Evolutionary conservation across 2,329 filamentous ascomycete species (phyloP).

Genomic region (Penicillium sp.): DNA sequence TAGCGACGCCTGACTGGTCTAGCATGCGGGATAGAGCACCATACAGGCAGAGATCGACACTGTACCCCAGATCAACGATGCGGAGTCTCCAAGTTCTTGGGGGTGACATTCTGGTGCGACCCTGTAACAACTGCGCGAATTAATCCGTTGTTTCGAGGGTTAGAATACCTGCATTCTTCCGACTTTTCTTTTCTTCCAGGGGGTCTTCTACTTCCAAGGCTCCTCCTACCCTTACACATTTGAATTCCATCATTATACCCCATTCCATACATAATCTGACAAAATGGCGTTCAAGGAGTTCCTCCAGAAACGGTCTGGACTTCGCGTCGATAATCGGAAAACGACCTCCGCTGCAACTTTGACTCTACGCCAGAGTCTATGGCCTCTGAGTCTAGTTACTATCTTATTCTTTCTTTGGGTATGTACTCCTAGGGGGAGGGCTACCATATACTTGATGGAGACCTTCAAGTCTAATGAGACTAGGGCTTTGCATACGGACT

Average conservation of each 20-base stretch:
- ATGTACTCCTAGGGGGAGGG: background rate
- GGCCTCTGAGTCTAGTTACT: conserved; percentile 48
- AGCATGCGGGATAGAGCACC: background rate
- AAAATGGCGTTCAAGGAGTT: conserved; percentile 32
- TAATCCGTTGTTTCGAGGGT: background rate
- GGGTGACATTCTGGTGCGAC: conserved; percentile 11
- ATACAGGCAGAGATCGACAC: background rate
- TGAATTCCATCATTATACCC: background rate
- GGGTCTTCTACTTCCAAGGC: too few relatives aligned
- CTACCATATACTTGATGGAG: too few relatives aligned
- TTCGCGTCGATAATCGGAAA: conserved; percentile 35
- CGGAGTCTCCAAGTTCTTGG: background rate
- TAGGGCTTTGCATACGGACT: conserved; percentile 53
- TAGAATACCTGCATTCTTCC: background rate
- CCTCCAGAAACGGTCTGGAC: conserved; percentile 32
- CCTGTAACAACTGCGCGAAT: background rate
- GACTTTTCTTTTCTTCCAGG: background rate
- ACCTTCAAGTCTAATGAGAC: background rate
- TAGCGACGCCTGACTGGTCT: background rate
- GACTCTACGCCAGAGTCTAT: conserved; percentile 46
- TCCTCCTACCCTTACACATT: background rate
- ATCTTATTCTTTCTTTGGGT: conserved; percentile 57
- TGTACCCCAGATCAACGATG: background rate
- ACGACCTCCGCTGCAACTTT: conserved; percentile 45
- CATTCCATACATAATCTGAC: background rate